phyloP scores from a whole-genome alignment of 1,139 yeast genomes.

The Hyphopichia wangnamkhiaoensis region DNA sequence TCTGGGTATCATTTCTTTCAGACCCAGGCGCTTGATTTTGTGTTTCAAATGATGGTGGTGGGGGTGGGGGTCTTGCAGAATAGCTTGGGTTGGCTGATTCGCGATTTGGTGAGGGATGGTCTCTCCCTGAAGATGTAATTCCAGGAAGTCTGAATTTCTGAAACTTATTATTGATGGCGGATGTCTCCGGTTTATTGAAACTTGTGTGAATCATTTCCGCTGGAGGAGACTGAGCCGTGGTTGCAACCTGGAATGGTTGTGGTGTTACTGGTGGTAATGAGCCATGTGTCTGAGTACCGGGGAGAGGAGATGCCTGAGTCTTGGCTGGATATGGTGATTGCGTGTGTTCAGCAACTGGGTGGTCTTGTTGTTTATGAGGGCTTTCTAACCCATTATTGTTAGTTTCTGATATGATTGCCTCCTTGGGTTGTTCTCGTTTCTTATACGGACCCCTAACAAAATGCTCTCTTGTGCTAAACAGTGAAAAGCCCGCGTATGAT shows the following conservation, averaged over 20 bases:
- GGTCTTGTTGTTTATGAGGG: no score
- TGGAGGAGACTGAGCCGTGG: slow-evolving; percentile 2
- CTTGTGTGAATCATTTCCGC: no score
- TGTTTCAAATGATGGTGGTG: no score
- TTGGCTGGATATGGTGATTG: no score
- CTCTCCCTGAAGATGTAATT: no score
- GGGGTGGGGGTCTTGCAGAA: no score
- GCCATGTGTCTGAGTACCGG: neutral
- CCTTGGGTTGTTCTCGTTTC: neutral
- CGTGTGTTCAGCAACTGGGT: no score
- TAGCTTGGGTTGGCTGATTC: no score
- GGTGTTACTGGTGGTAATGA: neutral
- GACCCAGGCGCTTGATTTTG: no score
- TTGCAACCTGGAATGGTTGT: neutral
- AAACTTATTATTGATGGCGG: slow-evolving; percentile 10
- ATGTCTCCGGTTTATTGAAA: slow-evolving; percentile 11
- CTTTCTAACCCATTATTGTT: no score
- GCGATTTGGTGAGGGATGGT: no score
- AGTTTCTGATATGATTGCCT: neutral
- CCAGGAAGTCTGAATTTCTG: slow-evolving; percentile 10
- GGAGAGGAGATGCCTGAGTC: neutral
- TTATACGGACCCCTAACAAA: slow-evolving; percentile 1
- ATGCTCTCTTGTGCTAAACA: slow-evolving; percentile 24
- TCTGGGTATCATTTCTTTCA: no score
- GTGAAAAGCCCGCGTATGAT: slow-evolving; percentile 33